Evolutionary conservation across 2,329 filamentous ascomycete species (phyloP).

Genomic region (Orbilia oligospora): DNA sequence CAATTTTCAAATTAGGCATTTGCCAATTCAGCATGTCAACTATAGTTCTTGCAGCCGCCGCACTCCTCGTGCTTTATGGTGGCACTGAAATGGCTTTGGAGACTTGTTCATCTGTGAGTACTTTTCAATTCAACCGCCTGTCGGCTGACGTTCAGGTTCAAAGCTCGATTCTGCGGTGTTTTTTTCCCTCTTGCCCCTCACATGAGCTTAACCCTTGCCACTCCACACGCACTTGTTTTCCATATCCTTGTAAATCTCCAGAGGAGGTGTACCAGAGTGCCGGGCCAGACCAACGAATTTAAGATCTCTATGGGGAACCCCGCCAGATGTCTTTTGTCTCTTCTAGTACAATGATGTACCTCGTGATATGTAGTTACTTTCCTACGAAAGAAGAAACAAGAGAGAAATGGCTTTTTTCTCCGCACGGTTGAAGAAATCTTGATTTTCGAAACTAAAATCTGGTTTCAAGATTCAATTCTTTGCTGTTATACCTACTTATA

Average conservation of each 20-base stretch:
- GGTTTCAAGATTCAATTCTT: background rate
- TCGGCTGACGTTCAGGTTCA: slow-evolving; percentile 24
- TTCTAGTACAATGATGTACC: slow-evolving; percentile 44
- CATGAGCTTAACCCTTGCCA: slow-evolving; percentile 32
- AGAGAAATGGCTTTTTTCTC: slow-evolving; percentile 16
- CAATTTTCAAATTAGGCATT: slow-evolving; percentile 5
- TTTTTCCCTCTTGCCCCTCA: slow-evolving; percentile 30
- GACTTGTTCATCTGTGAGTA: slow-evolving; percentile 46
- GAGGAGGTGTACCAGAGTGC: slow-evolving; percentile 33
- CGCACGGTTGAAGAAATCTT: slow-evolving; percentile 38
- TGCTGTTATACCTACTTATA: background rate
- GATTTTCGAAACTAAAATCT: slow-evolving; percentile 26
- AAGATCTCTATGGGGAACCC: slow-evolving; percentile 37
- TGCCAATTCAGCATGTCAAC: slow-evolving; percentile 43
- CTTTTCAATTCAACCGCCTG: slow-evolving; percentile 9
- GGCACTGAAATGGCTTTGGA: slow-evolving; percentile 29
- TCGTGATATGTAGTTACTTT: slow-evolving; percentile 29
- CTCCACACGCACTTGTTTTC: slow-evolving; percentile 25
- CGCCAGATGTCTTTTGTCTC: slow-evolving; percentile 24
- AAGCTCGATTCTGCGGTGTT: slow-evolving; percentile 40
- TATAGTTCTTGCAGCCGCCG: slow-evolving; percentile 37
- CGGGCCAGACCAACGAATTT: slow-evolving; percentile 44
- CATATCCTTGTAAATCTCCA: slow-evolving; percentile 46
- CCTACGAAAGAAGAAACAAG: slow-evolving; percentile 4
- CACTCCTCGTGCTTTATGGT: slow-evolving; percentile 39